phyloP scores from a whole-genome alignment of 306 rosid species.

The Vicia villosa region DNA sequence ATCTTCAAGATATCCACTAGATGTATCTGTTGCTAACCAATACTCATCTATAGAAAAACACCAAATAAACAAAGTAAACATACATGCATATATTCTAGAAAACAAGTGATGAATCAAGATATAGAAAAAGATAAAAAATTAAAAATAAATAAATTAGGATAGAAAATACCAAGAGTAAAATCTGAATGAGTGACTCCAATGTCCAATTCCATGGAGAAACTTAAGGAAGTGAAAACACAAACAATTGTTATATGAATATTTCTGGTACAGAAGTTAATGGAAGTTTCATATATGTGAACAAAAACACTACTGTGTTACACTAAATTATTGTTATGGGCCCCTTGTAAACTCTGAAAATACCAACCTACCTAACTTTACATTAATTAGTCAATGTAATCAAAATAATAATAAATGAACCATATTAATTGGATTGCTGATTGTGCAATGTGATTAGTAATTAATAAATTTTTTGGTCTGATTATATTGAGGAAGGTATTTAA shows the following conservation, averaged over 20 bases:
- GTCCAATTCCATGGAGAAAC: constrained; percentile 52
- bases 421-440: constrained; percentile 39
- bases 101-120: not conserved
- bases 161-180: constrained; percentile 40
- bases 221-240: constrained; percentile 35
- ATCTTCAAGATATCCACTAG: constrained; percentile 59
- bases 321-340: constrained; percentile 52
- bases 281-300: constrained; percentile 44
- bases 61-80: constrained; percentile 13
- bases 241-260: constrained; percentile 14
- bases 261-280: constrained; percentile 29
- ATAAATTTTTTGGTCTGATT: constrained; percentile 28
- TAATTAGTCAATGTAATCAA: constrained; percentile 39
- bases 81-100: not conserved
- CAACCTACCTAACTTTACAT: constrained; percentile 53
- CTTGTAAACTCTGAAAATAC: constrained; percentile 39
- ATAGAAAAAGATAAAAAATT: not conserved
- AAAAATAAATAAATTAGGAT: not conserved
- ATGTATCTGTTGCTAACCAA: constrained; percentile 46
- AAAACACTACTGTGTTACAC: constrained; percentile 42
- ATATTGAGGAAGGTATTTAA: constrained; percentile 23
- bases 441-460: constrained; percentile 29
- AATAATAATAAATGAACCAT: constrained; percentile 42
- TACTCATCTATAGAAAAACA: constrained; percentile 39
- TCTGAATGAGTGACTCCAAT: constrained; percentile 46